Conservation (phyloP, 108 stramenopile species). For the Cylindrotheca fusiformis region DNA sequence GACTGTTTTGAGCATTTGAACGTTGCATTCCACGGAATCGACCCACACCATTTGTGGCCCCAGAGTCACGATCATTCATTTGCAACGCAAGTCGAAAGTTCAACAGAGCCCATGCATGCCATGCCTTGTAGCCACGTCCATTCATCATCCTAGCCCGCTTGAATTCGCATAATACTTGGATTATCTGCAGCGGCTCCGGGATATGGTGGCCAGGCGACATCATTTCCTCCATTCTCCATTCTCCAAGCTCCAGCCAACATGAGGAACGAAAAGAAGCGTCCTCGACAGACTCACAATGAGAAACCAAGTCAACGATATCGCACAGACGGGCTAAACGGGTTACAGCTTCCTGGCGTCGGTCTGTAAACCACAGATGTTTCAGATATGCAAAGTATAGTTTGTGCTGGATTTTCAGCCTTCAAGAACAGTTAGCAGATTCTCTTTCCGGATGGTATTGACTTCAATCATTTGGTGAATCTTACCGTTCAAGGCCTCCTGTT, state of each 20-base stretch:
- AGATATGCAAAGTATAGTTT: constrained; percentile 88
- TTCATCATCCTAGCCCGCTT: constrained; percentile 75
- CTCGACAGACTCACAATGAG: constrained; percentile 44
- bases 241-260: constrained; percentile 88
- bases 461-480: constrained; percentile 14
- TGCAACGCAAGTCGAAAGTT: constrained; percentile 96
- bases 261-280: constrained; percentile 56
- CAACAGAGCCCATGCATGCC: constrained; percentile 97
- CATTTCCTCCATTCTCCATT: constrained; percentile 72
- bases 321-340: constrained; percentile 51
- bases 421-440: constrained; percentile 3
- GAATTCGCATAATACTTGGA: constrained; percentile 69
- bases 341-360: constrained; percentile 73
- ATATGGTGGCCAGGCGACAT: constrained; percentile 30
- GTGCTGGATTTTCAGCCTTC: constrained; percentile 69
- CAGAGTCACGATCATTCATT: constrained; percentile 53
- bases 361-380: constrained; percentile 89
- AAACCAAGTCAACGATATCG: constrained; percentile 66
- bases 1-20: constrained; percentile 35
- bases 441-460: too few relatives aligned
- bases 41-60: background rate
- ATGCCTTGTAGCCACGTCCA: constrained; percentile 84
- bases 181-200: constrained; percentile 48
- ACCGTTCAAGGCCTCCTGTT: constrained; percentile 71
- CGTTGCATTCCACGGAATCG: constrained; percentile 6